A percentile compares a stretch with the other conserved stretches of the same genome.
Conservation (phyloP, 2,329 filamentous ascomycete genomes). For the Apiospora aurea region DNA sequence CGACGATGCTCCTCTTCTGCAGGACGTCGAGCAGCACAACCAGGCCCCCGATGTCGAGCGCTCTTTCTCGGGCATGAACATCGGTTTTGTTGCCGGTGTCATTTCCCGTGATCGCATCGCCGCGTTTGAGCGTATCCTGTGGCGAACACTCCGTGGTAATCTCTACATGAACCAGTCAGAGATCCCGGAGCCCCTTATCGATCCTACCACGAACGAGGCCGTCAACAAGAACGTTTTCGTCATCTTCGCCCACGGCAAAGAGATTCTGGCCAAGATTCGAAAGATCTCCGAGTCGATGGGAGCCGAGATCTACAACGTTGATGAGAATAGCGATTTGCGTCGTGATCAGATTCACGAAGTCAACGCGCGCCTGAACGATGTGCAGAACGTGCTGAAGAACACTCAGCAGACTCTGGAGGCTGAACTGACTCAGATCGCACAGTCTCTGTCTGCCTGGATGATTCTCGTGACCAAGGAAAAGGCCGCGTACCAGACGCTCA, state of each 20-base stretch:
- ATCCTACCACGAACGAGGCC: slow-evolving; percentile 90
- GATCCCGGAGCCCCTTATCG: slow-evolving; percentile 90
- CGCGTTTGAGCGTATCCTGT: slow-evolving; percentile 95
- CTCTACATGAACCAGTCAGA: slow-evolving; percentile 99
- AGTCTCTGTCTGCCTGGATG: slow-evolving; percentile 95
- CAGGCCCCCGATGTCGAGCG: slow-evolving; percentile 74
- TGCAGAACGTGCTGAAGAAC: slow-evolving; percentile 91
- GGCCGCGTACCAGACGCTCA: slow-evolving; percentile 93
- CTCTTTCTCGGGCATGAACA: slow-evolving; percentile 97
- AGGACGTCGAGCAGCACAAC: slow-evolving; percentile 87
- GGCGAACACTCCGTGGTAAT: slow-evolving; percentile 96
- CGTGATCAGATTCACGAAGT: slow-evolving; percentile 97
- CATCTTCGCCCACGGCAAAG: slow-evolving; percentile 98
- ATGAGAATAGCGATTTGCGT: slow-evolving; percentile 95
- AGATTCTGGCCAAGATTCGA: slow-evolving; percentile 97
- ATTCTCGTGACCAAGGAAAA: slow-evolving; percentile 98
- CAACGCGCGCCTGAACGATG: slow-evolving; percentile 89
- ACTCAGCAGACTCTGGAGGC: slow-evolving; percentile 94
- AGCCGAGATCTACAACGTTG: slow-evolving; percentile 93
- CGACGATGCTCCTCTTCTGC: slow-evolving; percentile 91
- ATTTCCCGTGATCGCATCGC: slow-evolving; percentile 92
- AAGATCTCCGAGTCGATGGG: slow-evolving; percentile 99
- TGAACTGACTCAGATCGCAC: slow-evolving; percentile 91
- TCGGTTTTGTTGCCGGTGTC: slow-evolving; percentile 96
- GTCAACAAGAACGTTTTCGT: slow-evolving; percentile 98